Evolutionary conservation across 495 filamentous ascomycete genomes (phyloP), one percentile per base, ranked within the genome.

Genomic region (Parathielavia hyrcaniae): DNA sequence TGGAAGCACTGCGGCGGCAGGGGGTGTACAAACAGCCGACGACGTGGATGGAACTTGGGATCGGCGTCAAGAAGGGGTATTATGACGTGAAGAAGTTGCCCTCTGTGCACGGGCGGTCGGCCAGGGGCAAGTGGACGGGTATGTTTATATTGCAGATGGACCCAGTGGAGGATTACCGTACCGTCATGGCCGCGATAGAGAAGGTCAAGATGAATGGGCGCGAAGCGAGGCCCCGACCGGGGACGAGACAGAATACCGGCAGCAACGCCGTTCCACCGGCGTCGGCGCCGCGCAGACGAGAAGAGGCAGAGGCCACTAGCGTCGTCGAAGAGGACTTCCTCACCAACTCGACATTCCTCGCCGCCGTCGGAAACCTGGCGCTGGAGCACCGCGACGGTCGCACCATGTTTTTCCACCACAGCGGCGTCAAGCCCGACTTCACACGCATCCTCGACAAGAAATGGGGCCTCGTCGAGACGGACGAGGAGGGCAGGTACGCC

Each of bases 391-490:
- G 43, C 19, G 12, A 22, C 23, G 11, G 47, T 1, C 16, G 30
- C 32, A 61, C 72, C 22, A 78, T 82, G 65, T 83, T 82, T 53
- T 71, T 81, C 49, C 81, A 83, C 62, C 76, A 76, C 53, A 80
- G 79, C 60, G 77, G 75, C 43, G 77, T 78, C 53, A 82, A 82
- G 57, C 77, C 81, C 57, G 79, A 83, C 56, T 77, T 79, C 11
- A 55, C 58, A 19, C 60, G 47, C 19, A 53, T 68, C 26, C n/a
- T 40, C 34, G 53, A 58, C 14, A 5, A 22, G 14, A 34, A 57
- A 11, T 48, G 38, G 13, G 38, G 32, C 12, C 35, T 66, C 17
- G 22, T 57, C 9, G 47, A 43, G 32, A 50, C 4, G n/a, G 45
- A 63, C 35, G 55, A 68, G 14, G 35, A 54, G 20, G 65, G 57